Evolutionary conservation across 148 eudicot genomes (phyloP).

Genomic region (Camellia japonica): DNA sequence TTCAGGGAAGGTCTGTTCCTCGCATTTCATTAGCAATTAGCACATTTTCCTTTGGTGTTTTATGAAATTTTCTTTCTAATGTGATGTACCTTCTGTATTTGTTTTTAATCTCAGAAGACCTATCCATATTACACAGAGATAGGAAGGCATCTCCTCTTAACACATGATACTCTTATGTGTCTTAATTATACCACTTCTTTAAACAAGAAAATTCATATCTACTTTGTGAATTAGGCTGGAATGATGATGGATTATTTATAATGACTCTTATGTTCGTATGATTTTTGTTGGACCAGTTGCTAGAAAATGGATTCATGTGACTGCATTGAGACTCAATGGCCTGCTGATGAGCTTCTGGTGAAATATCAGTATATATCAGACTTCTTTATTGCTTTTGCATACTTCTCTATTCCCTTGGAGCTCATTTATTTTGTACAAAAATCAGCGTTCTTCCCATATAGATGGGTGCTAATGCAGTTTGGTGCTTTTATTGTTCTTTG

Average conservation of each 20-base stretch:
- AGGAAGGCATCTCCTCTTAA: neutral
- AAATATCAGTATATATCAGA: constrained; percentile 92
- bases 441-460: constrained; percentile 84
- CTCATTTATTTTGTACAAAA: constrained; percentile 86
- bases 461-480: constrained; percentile 94
- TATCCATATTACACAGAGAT: neutral
- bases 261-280: constrained; percentile 23
- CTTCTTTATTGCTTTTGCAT: constrained; percentile 82
- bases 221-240: neutral
- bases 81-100: neutral
- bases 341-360: constrained; percentile 68
- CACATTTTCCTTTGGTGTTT: neutral
- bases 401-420: constrained; percentile 93
- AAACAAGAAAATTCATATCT: neutral
- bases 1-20: neutral
- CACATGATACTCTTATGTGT: neutral
- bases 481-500: constrained; percentile 92
- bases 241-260: neutral
- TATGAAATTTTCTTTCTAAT: neutral
- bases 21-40: neutral
- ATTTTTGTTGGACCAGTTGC: constrained; percentile 21
- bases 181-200: constrained; percentile 1
- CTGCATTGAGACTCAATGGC: constrained; percentile 78
- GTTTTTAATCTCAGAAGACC: neutral
- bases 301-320: constrained; percentile 72